phyloP scores from a whole-genome alignment of 345 rosid species.

The Lumnitzera racemosa region DNA sequence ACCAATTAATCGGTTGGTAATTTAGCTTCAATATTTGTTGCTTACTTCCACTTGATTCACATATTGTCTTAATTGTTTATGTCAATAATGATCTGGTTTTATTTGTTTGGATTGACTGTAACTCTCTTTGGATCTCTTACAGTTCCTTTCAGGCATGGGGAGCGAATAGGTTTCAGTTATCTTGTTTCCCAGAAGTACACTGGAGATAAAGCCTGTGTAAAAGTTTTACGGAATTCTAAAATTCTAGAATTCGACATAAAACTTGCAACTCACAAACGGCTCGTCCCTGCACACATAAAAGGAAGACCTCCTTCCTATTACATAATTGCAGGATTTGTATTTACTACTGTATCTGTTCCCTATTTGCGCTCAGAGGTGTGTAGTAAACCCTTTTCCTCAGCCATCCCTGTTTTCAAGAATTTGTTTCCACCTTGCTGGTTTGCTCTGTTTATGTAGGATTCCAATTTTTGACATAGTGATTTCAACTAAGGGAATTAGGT shows the following conservation, averaged over 20 bases:
- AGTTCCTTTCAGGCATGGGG: slow-evolving; percentile 97
- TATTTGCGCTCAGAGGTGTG: slow-evolving; percentile 90
- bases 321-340: slow-evolving; percentile 90
- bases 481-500: no score
- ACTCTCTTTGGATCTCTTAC: slow-evolving; percentile 14
- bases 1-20: no score
- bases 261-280: slow-evolving; percentile 77
- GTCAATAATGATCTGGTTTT: no score
- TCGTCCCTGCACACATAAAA: slow-evolving; percentile 75
- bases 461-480: no score
- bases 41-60: background rate
- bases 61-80: background rate
- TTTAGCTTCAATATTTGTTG: background rate
- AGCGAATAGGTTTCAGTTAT: slow-evolving; percentile 89
- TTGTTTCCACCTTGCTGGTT: background rate
- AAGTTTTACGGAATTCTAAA: slow-evolving; percentile 67
- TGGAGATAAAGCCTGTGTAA: slow-evolving; percentile 72
- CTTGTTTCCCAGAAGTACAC: slow-evolving; percentile 89
- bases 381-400: background rate
- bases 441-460: background rate
- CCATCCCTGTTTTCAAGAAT: background rate
- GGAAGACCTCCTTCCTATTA: slow-evolving; percentile 84
- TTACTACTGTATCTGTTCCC: slow-evolving; percentile 77
- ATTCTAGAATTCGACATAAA: slow-evolving; percentile 63
- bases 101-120: background rate